phyloP scores from a whole-genome alignment of 192 early-diverging fungal species.

The Podila minutissima region DNA sequence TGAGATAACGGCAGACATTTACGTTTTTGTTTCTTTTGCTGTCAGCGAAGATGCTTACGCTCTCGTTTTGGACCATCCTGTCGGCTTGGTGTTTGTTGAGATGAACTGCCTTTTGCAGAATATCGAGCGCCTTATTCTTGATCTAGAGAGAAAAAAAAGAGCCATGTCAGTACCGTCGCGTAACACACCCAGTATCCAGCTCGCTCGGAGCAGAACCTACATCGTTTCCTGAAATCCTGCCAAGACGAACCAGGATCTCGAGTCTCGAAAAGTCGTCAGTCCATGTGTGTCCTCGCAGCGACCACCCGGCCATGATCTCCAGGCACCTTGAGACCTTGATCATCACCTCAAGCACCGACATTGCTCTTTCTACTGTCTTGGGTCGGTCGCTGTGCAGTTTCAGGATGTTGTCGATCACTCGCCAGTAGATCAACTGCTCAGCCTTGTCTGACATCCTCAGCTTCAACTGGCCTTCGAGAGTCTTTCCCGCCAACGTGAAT shows the following conservation, averaged over 20 bases:
- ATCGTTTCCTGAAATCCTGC: neutral
- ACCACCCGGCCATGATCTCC: neutral
- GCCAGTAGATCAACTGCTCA: neutral
- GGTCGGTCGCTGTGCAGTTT: neutral
- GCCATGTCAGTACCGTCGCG: too few species aligned
- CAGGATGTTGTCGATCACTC: neutral
- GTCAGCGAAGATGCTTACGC: too few species aligned
- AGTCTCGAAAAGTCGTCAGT: neutral
- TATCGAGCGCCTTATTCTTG: too few species aligned
- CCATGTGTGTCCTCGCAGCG: neutral
- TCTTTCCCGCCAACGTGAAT: neutral
- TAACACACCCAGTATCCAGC: too few species aligned
- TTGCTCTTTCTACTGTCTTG: neutral
- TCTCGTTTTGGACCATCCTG: too few species aligned
- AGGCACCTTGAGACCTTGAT: neutral
- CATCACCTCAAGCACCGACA: neutral
- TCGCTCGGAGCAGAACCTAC: neutral
- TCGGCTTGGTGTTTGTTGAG: too few species aligned
- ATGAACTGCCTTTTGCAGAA: too few species aligned
- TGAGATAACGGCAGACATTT: too few species aligned
- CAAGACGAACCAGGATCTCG: neutral
- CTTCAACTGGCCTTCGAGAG: neutral
- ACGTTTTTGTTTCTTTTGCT: too few species aligned
- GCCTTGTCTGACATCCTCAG: neutral
- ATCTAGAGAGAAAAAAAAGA: too few species aligned